phyloP scores from a whole-genome alignment of 1,284 basidiomycete species.

The Tilletia walkeri region DNA sequence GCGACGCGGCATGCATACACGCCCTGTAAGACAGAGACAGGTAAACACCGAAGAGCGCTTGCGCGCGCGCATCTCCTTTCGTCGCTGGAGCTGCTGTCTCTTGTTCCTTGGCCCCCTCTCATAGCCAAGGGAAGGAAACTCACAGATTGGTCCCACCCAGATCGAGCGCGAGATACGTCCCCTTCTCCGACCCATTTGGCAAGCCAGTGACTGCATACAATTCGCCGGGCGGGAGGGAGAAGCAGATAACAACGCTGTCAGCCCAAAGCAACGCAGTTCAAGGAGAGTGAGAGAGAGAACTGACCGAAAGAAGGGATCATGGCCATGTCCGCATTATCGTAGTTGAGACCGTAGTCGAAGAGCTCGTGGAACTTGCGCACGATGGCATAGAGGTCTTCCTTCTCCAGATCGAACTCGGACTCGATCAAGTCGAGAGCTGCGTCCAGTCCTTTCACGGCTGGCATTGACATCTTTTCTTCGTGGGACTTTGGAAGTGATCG shows the following conservation, averaged over 20 bases:
- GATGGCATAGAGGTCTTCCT: conserved; percentile 33
- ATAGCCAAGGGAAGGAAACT: conserved; percentile 8
- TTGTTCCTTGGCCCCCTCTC: not conserved
- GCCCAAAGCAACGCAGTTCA: not conserved
- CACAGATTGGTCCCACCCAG: conserved; percentile 49
- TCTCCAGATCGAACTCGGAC: conserved; percentile 37
- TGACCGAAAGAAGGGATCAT: conserved; percentile 48
- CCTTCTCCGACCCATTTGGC: conserved; percentile 45
- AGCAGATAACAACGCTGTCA: not conserved
- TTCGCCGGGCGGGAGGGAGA: not conserved
- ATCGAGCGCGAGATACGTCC: conserved; percentile 51
- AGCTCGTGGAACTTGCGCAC: conserved; percentile 40
- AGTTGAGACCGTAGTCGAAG: conserved; percentile 39
- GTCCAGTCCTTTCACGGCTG: conserved; percentile 22
- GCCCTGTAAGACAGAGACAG: too few relatives aligned
- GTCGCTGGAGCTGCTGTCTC: not conserved
- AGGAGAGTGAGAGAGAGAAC: not conserved
- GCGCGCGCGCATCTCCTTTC: not conserved
- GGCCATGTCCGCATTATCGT: conserved; percentile 47
- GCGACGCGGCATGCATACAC: too few relatives aligned
- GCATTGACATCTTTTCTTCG: not conserved
- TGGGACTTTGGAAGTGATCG: too few relatives aligned
- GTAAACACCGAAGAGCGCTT: not conserved
- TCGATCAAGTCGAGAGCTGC: conserved; percentile 33
- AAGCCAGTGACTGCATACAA: conserved; percentile 39